Percentiles rank a stretch among this genome's conserved stretches.
Evolutionary conservation across 345 rosid genomes (phyloP).

Genomic region (Citrus medica): DNA sequence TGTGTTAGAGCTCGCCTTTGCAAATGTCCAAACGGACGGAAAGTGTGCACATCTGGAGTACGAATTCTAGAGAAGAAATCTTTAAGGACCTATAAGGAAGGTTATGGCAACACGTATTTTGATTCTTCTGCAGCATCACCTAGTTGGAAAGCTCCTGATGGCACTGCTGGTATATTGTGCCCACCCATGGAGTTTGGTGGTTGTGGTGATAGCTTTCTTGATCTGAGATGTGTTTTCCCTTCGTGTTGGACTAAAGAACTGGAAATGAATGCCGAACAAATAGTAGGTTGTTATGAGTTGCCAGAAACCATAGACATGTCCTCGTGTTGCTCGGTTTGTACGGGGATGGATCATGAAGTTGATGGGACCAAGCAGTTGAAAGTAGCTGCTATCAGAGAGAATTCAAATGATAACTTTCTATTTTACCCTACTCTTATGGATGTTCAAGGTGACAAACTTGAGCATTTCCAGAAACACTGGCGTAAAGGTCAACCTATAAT

Average conservation of each 20-base stretch:
- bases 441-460: constrained; percentile 60
- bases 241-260: constrained; percentile 58
- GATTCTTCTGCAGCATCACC: constrained; percentile 30
- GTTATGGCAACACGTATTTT: constrained; percentile 17
- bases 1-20: constrained; percentile 32
- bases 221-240: constrained; percentile 52
- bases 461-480: constrained; percentile 97
- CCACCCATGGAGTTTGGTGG: constrained; percentile 60
- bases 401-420: constrained; percentile 60
- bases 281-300: constrained; percentile 82
- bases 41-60: constrained; percentile 23
- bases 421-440: constrained; percentile 56
- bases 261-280: constrained; percentile 81
- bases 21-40: constrained; percentile 35
- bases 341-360: constrained; percentile 40
- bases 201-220: constrained; percentile 49
- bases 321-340: constrained; percentile 66
- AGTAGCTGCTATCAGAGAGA: constrained; percentile 65
- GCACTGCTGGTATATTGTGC: constrained; percentile 38
- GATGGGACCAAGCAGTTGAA: constrained; percentile 46
- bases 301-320: constrained; percentile 61
- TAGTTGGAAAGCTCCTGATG: constrained; percentile 29
- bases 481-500: constrained; percentile 87
- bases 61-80: constrained; percentile 30
- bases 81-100: constrained; percentile 18